phyloP scores from a whole-genome alignment of 352 stramenopile genomes.

The Phytopythium delawarense region DNA sequence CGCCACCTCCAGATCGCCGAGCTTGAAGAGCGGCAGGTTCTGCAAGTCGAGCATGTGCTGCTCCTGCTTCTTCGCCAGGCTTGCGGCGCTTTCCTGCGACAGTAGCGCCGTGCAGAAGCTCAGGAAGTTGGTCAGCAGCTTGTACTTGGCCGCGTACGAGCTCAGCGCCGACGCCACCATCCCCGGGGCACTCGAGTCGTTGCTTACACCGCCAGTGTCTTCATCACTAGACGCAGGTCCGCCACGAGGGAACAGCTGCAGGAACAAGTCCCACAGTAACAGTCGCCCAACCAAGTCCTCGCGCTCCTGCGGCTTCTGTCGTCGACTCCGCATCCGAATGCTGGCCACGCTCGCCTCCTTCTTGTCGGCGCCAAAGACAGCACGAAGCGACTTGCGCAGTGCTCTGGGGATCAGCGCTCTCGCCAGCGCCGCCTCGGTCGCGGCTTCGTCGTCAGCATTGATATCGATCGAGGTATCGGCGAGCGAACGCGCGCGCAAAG shows the following conservation, averaged over 20 bases:
- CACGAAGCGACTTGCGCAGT: conserved; percentile 53
- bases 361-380: conserved; percentile 37
- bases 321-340: conserved; percentile 41
- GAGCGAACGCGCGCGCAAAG: conserved; percentile 32
- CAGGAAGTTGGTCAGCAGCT: conserved; percentile 62
- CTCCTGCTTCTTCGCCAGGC: conserved; percentile 4
- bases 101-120: conserved; percentile 57
- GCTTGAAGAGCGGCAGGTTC: conserved; percentile 43
- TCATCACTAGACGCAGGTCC: conserved; percentile 9
- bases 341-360: conserved; percentile 10
- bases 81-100: conserved; percentile 37
- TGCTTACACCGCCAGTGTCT: background rate
- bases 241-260: conserved; percentile 68
- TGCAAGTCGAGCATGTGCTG: conserved; percentile 25
- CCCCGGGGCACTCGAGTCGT: conserved; percentile 10
- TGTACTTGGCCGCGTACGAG: conserved; percentile 53
- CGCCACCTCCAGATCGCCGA: conserved; percentile 32
- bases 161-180: conserved; percentile 73
- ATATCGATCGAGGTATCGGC: conserved; percentile 55
- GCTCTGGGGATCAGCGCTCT: conserved; percentile 61
- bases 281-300: conserved; percentile 53
- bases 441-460: conserved; percentile 75
- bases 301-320: conserved; percentile 45
- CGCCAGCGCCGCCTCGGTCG: conserved; percentile 61
- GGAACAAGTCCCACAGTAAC: conserved; percentile 79